Evolutionary conservation across 2,329 filamentous ascomycete species (phyloP), one percentile per base, ranked within the genome.

Genomic region (Dactylellina drechsleri): DNA sequence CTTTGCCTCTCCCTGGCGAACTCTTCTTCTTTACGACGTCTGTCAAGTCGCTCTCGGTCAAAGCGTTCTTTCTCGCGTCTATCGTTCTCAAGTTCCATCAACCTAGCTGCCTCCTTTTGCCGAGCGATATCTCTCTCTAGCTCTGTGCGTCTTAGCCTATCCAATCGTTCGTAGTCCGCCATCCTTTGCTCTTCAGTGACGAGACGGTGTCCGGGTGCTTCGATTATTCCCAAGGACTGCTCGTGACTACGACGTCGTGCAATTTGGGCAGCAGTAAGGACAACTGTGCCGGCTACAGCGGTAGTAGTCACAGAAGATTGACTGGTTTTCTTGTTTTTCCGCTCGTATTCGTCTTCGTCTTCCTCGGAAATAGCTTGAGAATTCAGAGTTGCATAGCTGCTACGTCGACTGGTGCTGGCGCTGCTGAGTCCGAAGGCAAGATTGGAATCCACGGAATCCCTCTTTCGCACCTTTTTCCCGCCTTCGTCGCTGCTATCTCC

Each of bases 151-250:
- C 64, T 66, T 36, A 67, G 49, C 36, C 28, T 67, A 31, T 75
- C 71, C 28, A 75, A 49, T 10, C 71, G 64, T 52, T 75, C 64
- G 58, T 75, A 75, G 47, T 75, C 71, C 15, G 68, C 71, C 65
- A 68, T 68, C n/a, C 71, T 43, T 40, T 68, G 62, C 31, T 75
- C 71, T 56, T 75, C 71, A 16, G 62, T 75, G 20, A 67, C 54
- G 20, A 67, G 41, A 2, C 65, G 28, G 49, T 75, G 65, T 12
- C 71, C 71, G 7, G 64, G 64, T 8, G 62, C 57, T 23, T 64
- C 71, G 20, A 75, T 75, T 4, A 62, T 54, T 18, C 65, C 64
- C 15, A 68, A 45, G 5, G 49, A 56, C 56, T 61, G 40, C 16
- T 64, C 67, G 45, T 66, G 67, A 20, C 60, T 47, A 13, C 54